Evolutionary conservation across 257 asterid species (phyloP), one percentile per base, ranked within the genome.

Genomic region (Nicotiana knightiana): DNA sequence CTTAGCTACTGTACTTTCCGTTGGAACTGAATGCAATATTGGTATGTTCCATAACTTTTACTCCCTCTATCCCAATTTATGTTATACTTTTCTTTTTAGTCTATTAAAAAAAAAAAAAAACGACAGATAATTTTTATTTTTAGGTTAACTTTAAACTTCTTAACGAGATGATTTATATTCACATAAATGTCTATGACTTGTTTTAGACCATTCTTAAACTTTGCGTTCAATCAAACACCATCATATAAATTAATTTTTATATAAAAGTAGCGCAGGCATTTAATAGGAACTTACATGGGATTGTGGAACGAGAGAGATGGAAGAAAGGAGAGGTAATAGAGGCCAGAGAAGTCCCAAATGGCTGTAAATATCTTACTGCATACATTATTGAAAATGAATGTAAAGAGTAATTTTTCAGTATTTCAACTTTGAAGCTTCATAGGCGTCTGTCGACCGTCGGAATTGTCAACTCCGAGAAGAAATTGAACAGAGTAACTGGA

Each of bases 1-100:
- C 62, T 32, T 77, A 30, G 87, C 87, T 53, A 77, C 67, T 26
- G 87, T 82, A 64, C 87, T 85, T 43, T 84, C 84, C n/a, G 32
- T 84, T 62, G 86, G 86, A 33, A 80, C 84, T 21, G 84, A 84
- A 67, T 84, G 86, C 46, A 83, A 80, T 78, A 77, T 78, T 1
- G 86, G 86, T 78, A 79, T 46, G 17, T 65, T 11, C 21, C 21
- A 70, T 70, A 70, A 21, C 13, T 43, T 35, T 67, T 67, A 30
- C 48, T 7, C 48, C 48, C 48, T 43, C 10, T 43, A 2, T 43
- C 48, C 48, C 48, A 43, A 7, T 43, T 43, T 7, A 7, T 43
- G 48, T 9, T 1, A 43, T 43, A 10, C 4, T 53, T 53, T 53
- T 13, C 18, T 12, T 53, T 11, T 13, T 4, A 10, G 16, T 53